phyloP scores from a whole-genome alignment of 2,329 filamentous ascomycete genomes.

The Akanthomyces uredinophilus region DNA sequence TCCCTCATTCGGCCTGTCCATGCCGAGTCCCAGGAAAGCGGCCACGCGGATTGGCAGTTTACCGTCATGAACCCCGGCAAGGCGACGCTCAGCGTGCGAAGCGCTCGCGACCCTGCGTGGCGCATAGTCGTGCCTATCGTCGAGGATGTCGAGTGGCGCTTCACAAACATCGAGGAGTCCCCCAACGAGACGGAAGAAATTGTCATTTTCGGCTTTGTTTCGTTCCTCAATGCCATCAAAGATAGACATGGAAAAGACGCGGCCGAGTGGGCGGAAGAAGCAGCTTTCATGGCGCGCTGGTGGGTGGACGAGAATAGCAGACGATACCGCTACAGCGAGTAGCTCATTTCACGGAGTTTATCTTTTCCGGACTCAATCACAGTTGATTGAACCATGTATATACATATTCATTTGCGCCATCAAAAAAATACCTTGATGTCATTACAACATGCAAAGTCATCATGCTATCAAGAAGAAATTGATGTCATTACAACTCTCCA shows the following conservation, averaged over 20 bases:
- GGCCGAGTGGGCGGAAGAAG: conserved; percentile 22
- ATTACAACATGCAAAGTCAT: too few relatives aligned
- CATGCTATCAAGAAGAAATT: too few relatives aligned
- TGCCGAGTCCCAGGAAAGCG: conserved; percentile 16
- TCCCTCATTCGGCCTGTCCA: conserved; percentile 28
- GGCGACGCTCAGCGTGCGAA: conserved; percentile 20
- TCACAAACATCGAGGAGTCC: background rate
- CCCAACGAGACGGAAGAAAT: background rate
- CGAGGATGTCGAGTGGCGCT: conserved; percentile 16
- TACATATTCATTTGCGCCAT: background rate
- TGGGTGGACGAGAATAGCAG: conserved; percentile 32
- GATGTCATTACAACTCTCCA: background rate
- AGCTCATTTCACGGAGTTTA: background rate
- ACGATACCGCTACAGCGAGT: conserved; percentile 26
- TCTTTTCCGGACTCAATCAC: too few relatives aligned
- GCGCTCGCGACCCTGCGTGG: conserved; percentile 17
- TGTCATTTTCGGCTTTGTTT: background rate
- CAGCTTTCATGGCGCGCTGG: conserved; percentile 28
- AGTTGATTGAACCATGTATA: background rate
- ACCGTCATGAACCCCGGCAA: conserved; percentile 23
- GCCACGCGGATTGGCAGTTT: conserved; percentile 24
- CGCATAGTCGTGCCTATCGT: conserved; percentile 22
- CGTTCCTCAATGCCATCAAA: background rate
- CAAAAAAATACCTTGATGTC: background rate
- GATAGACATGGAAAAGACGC: background rate